phyloP scores from a whole-genome alignment of 345 rosid genomes.

The Rubroshorea leprosula region DNA sequence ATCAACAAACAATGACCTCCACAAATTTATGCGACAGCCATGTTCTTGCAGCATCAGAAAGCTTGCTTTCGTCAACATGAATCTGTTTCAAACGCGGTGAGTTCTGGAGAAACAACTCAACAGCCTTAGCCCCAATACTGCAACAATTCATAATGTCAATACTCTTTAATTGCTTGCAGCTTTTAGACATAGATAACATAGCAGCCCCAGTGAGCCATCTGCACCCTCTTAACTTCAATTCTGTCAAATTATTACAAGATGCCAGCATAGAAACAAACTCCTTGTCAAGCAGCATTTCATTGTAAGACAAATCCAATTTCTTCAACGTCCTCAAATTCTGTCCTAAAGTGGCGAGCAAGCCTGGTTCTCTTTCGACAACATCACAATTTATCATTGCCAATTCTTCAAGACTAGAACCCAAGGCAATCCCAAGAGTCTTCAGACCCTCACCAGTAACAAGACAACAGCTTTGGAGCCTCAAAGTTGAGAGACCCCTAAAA shows the following conservation, averaged over 20 bases:
- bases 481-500: conserved; percentile 37
- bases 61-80: conserved; percentile 57
- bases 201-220: conserved; percentile 37
- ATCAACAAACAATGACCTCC: conserved; percentile 32
- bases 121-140: conserved; percentile 37
- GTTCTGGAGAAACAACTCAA: conserved; percentile 45
- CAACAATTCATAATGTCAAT: conserved; percentile 50
- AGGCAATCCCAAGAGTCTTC: conserved; percentile 44
- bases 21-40: conserved; percentile 39
- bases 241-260: conserved; percentile 48
- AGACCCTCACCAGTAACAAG: conserved; percentile 77
- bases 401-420: conserved; percentile 50
- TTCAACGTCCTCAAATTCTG: conserved; percentile 54
- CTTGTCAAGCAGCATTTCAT: conserved; percentile 63
- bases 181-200: conserved; percentile 38
- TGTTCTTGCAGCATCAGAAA: conserved; percentile 38
- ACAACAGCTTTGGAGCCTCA: conserved; percentile 72
- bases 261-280: conserved; percentile 65
- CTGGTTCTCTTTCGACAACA: conserved; percentile 61
- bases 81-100: conserved; percentile 39
- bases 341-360: conserved; percentile 74
- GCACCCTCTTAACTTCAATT: conserved; percentile 67
- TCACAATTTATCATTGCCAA: conserved; percentile 64
- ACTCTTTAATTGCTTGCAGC: conserved; percentile 43
- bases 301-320: conserved; percentile 57